Conservation (phyloP, 2,329 filamentous ascomycete species). For the Claviceps quebecensis region DNA sequence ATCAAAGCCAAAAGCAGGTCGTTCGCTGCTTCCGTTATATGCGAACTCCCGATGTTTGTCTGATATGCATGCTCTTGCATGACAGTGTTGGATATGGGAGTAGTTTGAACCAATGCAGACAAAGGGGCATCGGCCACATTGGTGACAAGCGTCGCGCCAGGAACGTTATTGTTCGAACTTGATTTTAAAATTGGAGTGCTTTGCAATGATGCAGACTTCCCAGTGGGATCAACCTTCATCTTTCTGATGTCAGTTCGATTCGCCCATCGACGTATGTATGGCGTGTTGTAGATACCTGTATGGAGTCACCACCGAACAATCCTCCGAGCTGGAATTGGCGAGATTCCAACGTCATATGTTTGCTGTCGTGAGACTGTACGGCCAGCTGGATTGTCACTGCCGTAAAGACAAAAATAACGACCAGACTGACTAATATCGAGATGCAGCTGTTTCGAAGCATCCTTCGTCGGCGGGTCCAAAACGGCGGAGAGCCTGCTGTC, state of each 20-base stretch:
- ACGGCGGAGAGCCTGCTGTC: neutral
- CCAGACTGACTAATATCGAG: neutral
- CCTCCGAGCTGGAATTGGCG: conserved; percentile 15
- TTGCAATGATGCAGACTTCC: neutral
- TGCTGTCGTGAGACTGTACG: neutral
- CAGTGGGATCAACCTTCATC: neutral
- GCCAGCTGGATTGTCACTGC: conserved; percentile 3
- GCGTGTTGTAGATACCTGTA: conserved; percentile 6
- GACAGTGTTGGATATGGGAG: neutral
- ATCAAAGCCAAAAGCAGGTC: conserved; percentile 8
- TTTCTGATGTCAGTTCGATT: neutral
- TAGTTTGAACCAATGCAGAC: neutral
- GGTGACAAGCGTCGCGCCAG: neutral
- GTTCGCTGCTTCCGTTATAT: neutral
- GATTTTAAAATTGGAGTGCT: neutral
- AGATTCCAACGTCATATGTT: conserved; percentile 1
- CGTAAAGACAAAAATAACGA: conserved; percentile 5
- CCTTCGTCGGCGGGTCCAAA: neutral
- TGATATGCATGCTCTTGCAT: neutral
- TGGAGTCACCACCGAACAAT: conserved; percentile 6
- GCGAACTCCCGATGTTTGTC: neutral
- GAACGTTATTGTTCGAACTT: neutral
- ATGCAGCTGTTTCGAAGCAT: neutral
- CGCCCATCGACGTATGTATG: neutral
- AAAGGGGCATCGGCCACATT: neutral